phyloP scores from a whole-genome alignment of 2,329 filamentous ascomycete species.

The Colletotrichum gloeosporioides region DNA sequence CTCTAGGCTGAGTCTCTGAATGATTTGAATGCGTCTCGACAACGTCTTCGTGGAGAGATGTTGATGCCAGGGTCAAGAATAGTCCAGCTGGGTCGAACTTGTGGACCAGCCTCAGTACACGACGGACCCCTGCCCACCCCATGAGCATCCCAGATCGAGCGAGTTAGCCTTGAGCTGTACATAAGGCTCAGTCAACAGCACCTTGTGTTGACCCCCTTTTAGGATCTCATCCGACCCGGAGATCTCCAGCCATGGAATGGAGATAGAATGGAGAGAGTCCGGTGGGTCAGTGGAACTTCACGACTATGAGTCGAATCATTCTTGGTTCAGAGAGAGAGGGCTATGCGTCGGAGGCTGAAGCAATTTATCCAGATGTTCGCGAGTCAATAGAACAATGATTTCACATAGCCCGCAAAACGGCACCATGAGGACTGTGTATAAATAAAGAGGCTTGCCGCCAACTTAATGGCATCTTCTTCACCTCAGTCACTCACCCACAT shows the following conservation, averaged over 20 bases:
- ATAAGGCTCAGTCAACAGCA: neutral
- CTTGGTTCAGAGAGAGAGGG: neutral
- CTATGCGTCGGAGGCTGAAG: neutral
- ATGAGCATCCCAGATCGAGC: neutral
- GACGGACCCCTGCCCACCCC: neutral
- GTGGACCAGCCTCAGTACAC: neutral
- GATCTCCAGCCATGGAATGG: neutral
- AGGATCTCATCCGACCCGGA: neutral
- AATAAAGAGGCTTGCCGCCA: neutral
- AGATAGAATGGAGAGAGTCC: neutral
- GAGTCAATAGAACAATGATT: neutral
- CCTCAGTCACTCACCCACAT: neutral
- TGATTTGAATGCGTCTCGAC: neutral
- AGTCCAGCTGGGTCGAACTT: neutral
- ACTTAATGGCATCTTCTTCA: neutral
- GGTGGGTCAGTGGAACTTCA: neutral
- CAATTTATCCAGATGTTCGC: neutral
- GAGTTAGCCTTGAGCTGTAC: neutral
- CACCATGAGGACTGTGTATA: neutral
- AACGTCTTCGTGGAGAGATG: neutral
- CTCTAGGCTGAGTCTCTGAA: neutral
- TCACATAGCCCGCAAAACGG: neutral
- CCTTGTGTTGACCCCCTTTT: neutral
- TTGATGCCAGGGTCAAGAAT: neutral
- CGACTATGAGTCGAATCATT: neutral